A percentile compares a stretch with the other conserved stretches of the same genome.
Evolutionary conservation across 306 rosid genomes (phyloP).

Genomic region (Malus domestica): DNA sequence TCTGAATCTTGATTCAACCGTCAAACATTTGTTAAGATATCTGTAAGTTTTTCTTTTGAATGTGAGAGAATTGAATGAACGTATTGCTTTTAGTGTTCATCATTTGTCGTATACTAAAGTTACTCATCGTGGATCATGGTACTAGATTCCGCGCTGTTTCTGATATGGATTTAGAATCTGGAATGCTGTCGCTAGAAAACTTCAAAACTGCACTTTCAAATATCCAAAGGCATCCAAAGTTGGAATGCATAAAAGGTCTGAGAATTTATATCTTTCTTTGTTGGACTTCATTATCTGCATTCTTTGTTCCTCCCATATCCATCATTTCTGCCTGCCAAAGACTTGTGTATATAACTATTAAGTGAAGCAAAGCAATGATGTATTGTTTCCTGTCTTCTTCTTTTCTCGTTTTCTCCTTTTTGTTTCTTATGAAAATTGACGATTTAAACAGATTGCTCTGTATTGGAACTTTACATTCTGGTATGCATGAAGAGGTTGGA

Average conservation of each 20-base stretch:
- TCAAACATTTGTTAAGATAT: constrained; percentile 60
- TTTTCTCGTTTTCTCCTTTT: not conserved
- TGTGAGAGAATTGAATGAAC: not conserved
- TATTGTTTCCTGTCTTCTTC: not conserved
- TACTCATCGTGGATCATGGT: constrained; percentile 17
- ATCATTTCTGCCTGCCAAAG: not conserved
- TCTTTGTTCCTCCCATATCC: not conserved
- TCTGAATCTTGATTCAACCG: constrained; percentile 48
- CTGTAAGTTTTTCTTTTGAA: constrained; percentile 51
- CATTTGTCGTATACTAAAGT: constrained; percentile 17
- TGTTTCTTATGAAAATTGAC: not conserved
- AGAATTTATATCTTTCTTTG: not conserved
- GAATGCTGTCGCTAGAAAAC: constrained; percentile 54
- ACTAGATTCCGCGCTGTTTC: constrained; percentile 73
- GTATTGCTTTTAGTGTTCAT: not conserved
- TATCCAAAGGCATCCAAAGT: constrained; percentile 70
- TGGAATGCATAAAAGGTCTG: constrained; percentile 71
- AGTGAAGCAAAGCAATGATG: not conserved
- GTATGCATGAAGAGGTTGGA: constrained; percentile 93
- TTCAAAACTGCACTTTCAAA: constrained; percentile 60
- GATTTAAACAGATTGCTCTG: constrained; percentile 60
- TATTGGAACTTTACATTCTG: constrained; percentile 79
- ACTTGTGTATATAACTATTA: not conserved
- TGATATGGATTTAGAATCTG: constrained; percentile 62
- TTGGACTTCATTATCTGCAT: constrained; percentile 1